Base-by-base conservation (phyloP, 2,329 filamentous ascomycete species). In the Colletotrichum tamarilloi region DNA sequence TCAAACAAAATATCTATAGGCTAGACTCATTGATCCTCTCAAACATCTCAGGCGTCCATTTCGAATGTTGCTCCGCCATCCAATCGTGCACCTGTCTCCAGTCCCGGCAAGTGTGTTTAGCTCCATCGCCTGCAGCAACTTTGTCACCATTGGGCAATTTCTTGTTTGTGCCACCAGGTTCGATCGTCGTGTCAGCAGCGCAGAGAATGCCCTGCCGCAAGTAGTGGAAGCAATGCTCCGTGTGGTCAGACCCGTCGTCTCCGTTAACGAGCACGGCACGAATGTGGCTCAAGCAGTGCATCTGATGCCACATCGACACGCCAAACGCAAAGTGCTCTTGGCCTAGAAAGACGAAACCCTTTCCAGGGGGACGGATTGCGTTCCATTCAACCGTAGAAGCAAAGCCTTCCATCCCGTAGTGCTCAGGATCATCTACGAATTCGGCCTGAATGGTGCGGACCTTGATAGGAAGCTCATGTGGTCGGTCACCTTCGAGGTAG, bases 41-140 rank as follows among this genome's bases (percentile, higher is more conserved):
- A n/a, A 49, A 49, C 42, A 49, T 49, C 1, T 49, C 42, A n/a
- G 42, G 42, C 19, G 42, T 49, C 65, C 56, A 67, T 4, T 62
- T 11, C 24, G 32, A 26, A 24, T 67, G 55, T 14, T 67, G 9
- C 7, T 24, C 57, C 65, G 42, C 55, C 38, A 62, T 67, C 65
- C 35, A 62, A 35, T 67, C 56, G 59, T 67, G 52, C 5, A 67
- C 65, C 56, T 67, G 65, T 24, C 30, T 30, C 65, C 56, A 67
- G 28, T 67, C 55, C 32, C 65, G 65, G 38, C 65, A 67, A 24
- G 64, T 67, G 57, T 67, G 64, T 5, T 49, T 24, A 52, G 55
- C 49, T 67, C 53, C 55, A 19, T 16, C 30, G 26, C 64, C 64
- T 3, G 55, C 42, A 49, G 42, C 42, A 19, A 49, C 16, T n/a